phyloP scores from a whole-genome alignment of 495 filamentous ascomycete genomes.

The Penicillium ucsense region DNA sequence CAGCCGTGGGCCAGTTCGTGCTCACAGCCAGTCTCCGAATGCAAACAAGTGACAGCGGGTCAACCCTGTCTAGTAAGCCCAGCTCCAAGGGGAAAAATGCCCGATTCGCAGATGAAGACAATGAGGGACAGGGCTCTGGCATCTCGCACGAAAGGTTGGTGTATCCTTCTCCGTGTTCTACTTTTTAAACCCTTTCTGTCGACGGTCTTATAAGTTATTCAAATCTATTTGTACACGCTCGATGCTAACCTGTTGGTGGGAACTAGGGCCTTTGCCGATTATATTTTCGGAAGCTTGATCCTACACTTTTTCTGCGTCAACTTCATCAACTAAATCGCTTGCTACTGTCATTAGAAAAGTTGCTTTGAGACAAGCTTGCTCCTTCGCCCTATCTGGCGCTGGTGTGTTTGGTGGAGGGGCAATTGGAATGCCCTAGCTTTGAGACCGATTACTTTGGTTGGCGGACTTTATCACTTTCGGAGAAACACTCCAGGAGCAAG shows the following conservation, averaged over 20 bases:
- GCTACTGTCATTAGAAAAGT: neutral
- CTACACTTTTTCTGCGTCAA: constrained; percentile 99
- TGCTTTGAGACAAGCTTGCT: neutral
- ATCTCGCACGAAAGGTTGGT: constrained; percentile 40
- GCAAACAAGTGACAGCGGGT: constrained; percentile 54
- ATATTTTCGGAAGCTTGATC: constrained; percentile 85
- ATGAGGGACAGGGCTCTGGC: constrained; percentile 21
- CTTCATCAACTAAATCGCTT: constrained; percentile 76
- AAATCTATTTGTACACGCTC: too few relatives aligned
- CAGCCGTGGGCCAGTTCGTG: constrained; percentile 95
- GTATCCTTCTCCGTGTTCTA: too few relatives aligned
- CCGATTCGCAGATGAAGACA: constrained; percentile 16
- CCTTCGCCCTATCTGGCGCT: constrained; percentile 2
- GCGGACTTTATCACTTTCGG: too few relatives aligned
- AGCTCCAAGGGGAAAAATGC: constrained; percentile 28
- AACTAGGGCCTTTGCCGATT: constrained; percentile 89
- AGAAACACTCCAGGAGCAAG: too few relatives aligned
- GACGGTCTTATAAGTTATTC: too few relatives aligned
- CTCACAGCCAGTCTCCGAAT: constrained; percentile 84
- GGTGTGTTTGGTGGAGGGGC: constrained; percentile 3
- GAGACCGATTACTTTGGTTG: too few relatives aligned
- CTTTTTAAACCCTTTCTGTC: too few relatives aligned
- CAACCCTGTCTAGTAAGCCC: constrained; percentile 8
- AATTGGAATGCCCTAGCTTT: too few relatives aligned
- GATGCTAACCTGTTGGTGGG: too few relatives aligned